A percentile compares a stretch with the other conserved stretches of the same genome.
These are phyloP conservation scores for Lactarius sp. DNA, from an alignment of 768 basidiomycete genomes.

Conservation along the genomic window DNA sequence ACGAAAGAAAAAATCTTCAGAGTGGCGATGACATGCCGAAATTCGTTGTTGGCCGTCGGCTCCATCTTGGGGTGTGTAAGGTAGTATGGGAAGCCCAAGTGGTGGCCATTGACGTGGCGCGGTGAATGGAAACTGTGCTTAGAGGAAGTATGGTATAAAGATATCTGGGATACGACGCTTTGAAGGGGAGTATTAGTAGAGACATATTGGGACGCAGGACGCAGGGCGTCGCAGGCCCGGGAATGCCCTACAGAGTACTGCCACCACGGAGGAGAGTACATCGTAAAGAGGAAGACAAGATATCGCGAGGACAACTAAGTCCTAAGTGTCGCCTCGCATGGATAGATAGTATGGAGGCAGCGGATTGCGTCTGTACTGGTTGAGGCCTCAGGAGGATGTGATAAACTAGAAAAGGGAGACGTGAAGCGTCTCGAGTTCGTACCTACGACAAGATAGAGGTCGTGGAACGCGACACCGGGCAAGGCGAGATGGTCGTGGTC, in stretches of 20 bases:
- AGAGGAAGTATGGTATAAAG: too few relatives aligned
- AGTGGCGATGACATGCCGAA: not conserved
- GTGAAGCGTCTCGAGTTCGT: not conserved
- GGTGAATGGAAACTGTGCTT: too few relatives aligned
- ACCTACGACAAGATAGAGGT: not conserved
- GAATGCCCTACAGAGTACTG: too few relatives aligned
- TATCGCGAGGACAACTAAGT: not conserved
- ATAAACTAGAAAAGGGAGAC: not conserved
- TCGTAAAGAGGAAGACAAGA: too few relatives aligned
- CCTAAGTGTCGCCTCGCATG: too few relatives aligned
- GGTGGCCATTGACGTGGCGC: too few relatives aligned
- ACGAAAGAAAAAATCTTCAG: not conserved
- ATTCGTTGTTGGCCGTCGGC: too few relatives aligned
- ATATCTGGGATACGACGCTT: not conserved
- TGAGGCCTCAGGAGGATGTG: not conserved
- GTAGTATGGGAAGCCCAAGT: not conserved
- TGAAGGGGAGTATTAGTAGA: not conserved
- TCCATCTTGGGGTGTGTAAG: not conserved
- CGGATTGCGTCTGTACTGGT: not conserved
- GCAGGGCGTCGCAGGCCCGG: too few relatives aligned
- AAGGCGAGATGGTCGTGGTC: too few relatives aligned
- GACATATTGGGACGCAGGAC: too few relatives aligned
- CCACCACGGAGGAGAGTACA: too few relatives aligned
- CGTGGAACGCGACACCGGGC: not conserved
- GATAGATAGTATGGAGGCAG: too few relatives aligned